These are phyloP conservation scores for Chytriomyces sp. DNA, from an alignment of 192 early-diverging fungal genomes.

Conservation along the genomic window DNA sequence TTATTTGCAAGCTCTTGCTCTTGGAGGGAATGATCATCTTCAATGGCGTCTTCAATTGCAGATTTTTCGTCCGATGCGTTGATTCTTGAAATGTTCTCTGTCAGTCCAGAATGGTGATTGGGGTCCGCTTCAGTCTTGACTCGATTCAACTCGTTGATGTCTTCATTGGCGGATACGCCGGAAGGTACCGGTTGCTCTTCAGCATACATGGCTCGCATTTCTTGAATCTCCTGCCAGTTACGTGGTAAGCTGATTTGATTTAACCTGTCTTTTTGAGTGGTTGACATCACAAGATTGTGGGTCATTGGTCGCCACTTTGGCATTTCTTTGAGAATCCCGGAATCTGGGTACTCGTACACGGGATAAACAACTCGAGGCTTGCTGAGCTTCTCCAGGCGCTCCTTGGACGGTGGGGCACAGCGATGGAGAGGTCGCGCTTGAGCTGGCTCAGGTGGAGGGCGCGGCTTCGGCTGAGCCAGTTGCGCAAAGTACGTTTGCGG, in stretches of 20 bases:
- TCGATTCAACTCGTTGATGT: too few species aligned
- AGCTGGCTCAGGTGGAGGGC: not conserved
- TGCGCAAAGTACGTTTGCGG: conserved; percentile 6
- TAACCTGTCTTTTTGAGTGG: not conserved
- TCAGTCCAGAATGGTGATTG: not conserved
- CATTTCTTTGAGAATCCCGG: conserved; percentile 2
- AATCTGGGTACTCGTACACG: not conserved
- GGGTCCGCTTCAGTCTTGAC: too few species aligned
- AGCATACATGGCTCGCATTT: not conserved
- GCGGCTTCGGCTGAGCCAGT: conserved; percentile 3
- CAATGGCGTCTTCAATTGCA: too few species aligned
- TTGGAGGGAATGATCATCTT: not conserved
- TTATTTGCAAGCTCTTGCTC: too few species aligned
- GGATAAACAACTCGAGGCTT: conserved; percentile 21
- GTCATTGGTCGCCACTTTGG: conserved; percentile 4
- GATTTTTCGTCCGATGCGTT: too few species aligned
- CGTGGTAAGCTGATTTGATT: not conserved
- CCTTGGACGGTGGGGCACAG: not conserved
- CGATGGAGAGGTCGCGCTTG: not conserved
- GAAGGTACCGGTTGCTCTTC: not conserved
- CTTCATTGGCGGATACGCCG: not conserved
- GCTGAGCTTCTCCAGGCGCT: not conserved
- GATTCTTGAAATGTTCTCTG: too few species aligned
- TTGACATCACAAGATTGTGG: conserved; percentile 6
- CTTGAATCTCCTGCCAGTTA: conserved; percentile 12